These are phyloP conservation scores for Salmacisia buchloeana DNA, from an alignment of 1,284 basidiomycete species.

Conservation along the genomic window DNA sequence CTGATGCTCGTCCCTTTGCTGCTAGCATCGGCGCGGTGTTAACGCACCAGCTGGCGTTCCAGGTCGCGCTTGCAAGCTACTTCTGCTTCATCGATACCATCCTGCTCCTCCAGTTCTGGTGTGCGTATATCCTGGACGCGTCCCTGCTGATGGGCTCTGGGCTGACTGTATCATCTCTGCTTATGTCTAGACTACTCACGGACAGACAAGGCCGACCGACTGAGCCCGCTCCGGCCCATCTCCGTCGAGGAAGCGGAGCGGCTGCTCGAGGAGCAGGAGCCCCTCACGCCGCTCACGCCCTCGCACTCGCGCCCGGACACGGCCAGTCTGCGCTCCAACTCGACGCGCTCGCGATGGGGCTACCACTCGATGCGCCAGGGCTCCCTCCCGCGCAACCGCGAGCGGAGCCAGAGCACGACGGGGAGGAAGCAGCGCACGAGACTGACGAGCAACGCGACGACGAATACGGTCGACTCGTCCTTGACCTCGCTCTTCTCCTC, in stretches of 20 bases:
- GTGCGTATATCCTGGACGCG: not conserved
- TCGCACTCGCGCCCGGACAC: not conserved
- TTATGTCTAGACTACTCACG: not conserved
- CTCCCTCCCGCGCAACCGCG: not conserved
- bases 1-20: not conserved
- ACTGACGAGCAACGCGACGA: not conserved
- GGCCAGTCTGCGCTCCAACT: not conserved
- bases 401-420: not conserved
- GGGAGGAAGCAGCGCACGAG: not conserved
- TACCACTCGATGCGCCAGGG: slow-evolving; percentile 8
- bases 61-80: slow-evolving; percentile 41
- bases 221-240: not conserved
- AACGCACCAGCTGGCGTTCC: slow-evolving; percentile 44
- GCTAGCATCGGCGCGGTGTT: slow-evolving; percentile 33
- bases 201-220: not conserved
- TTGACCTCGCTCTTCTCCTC: not conserved
- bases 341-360: slow-evolving; percentile 7
- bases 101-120: slow-evolving; percentile 30
- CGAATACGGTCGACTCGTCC: not conserved
- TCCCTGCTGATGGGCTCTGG: not conserved
- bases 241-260: not conserved
- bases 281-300: not conserved
- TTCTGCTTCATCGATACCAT: slow-evolving; percentile 41
- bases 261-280: not conserved
- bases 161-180: not conserved